These are phyloP conservation scores for Lepiota venenata DNA, from an alignment of 768 basidiomycete species.

Conservation along the genomic window DNA sequence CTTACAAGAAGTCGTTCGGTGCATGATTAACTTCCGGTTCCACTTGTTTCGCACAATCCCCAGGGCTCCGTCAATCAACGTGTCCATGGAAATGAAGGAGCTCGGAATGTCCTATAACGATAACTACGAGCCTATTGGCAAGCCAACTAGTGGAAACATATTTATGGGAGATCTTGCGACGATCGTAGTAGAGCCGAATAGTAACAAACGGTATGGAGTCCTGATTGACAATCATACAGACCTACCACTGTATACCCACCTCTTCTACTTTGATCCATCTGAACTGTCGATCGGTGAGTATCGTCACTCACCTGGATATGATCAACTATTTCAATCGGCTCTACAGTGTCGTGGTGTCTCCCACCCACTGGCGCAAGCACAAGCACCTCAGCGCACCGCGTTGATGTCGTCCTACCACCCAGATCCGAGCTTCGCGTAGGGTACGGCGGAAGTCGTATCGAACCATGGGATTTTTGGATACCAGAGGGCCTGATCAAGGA, in stretches of 20 bases:
- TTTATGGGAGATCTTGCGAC: constrained; percentile 24
- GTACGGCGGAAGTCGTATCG: constrained; percentile 32
- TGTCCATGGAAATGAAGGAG: constrained; percentile 28
- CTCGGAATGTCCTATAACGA: constrained; percentile 19
- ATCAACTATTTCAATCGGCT: neutral
- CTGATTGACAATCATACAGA: constrained; percentile 30
- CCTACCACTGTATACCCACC: constrained; percentile 32
- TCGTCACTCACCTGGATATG: neutral
- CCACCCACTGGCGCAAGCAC: constrained; percentile 25
- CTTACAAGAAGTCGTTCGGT: constrained; percentile 18
- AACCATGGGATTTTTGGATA: constrained; percentile 29
- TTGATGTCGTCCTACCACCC: constrained; percentile 24
- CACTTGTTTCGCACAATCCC: constrained; percentile 24
- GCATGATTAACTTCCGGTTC: constrained; percentile 23
- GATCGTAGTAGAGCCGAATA: constrained; percentile 19
- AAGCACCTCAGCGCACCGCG: constrained; percentile 15
- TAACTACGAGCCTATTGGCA: constrained; percentile 17
- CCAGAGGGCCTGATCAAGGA: constrained; percentile 28
- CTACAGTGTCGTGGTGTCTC: constrained; percentile 18
- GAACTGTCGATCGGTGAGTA: constrained; percentile 31
- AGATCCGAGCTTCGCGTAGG: constrained; percentile 32
- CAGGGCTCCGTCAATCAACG: constrained; percentile 15
- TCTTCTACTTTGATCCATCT: constrained; percentile 41
- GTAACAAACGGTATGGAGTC: constrained; percentile 17
- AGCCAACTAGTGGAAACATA: constrained; percentile 23